Evolutionary conservation across 306 rosid genomes (phyloP), one percentile per base, ranked within the genome.

Genomic region (Ochetophila trinervis): DNA sequence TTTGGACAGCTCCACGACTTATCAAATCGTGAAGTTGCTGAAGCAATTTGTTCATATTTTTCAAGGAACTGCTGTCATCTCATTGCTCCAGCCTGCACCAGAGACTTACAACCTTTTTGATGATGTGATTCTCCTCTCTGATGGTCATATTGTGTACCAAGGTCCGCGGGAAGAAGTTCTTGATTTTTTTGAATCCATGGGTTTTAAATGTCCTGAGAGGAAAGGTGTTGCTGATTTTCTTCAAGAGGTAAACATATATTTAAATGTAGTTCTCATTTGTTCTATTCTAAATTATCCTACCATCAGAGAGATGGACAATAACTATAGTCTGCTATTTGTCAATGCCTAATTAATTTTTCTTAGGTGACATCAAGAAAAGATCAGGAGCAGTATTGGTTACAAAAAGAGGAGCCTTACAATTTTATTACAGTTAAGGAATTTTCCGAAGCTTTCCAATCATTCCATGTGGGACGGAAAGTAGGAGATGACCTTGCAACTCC

Each of bases 341-440:
- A 17, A 50, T 50, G 7, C 54, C 16, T 50, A 16, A 14, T 16
- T 50, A 9, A 19, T 19, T 53, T 1, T 2, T 56, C 12, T 24
- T 56, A 56, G 60, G 60, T 59, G 24, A 67, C 88, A 3, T 89
- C 96, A 48, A 82, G 71, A 77, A 89, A 86, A 70, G 96, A 89
- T 62, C 96, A 89, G 22, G 90, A 79, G 18, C 96, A 89, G 65
- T 89, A 89, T 19, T 89, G 96, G 96, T 82, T 68, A 80, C 76
- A 57, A 78, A 77, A 53, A 75, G 54, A 74, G 72, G 70, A 13
- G 40, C 76, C 92, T 14, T 89, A 86, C 75, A 62, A 85, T 12
- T 84, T 69, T 48, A 62, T 89, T 22, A 57, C 87, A 2, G 92
- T 82, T 12, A 42, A 82, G 12, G 87, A 86, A 23, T 89, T 89